Conservation (phyloP, 225 moss, liverwort and hornwort species). For the Polytrichum commune region DNA sequence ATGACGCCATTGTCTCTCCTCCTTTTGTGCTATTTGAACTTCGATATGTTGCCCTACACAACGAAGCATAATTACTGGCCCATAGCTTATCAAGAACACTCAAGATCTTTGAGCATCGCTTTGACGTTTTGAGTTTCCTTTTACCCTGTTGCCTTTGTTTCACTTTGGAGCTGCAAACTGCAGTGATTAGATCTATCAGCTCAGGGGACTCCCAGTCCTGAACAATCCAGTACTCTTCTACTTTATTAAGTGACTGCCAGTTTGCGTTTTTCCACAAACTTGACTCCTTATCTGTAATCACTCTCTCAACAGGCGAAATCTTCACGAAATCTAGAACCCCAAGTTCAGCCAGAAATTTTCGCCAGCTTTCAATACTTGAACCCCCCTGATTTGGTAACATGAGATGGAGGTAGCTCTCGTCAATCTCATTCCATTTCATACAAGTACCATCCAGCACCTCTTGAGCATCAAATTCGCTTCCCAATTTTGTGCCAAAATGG, state of each 20-base stretch:
- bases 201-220: constrained; percentile 90
- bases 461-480: constrained; percentile 47
- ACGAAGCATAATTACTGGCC: constrained; percentile 34
- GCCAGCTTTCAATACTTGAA: constrained; percentile 50
- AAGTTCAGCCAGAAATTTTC: constrained; percentile 61
- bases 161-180: constrained; percentile 22
- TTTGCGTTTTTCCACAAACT: constrained; percentile 62
- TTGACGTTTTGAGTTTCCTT: constrained; percentile 18
- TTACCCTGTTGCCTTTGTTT: constrained; percentile 12
- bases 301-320: constrained; percentile 46
- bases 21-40: constrained; percentile 19
- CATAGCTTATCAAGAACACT: constrained; percentile 69
- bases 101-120: constrained; percentile 57
- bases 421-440: constrained; percentile 78
- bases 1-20: constrained; percentile 46
- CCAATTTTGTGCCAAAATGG: constrained; percentile 74
- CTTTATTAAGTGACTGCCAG: constrained; percentile 51
- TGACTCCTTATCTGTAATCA: constrained; percentile 37
- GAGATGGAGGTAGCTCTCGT: constrained; percentile 62
- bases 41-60: constrained; percentile 38
- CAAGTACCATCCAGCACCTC: constrained; percentile 56
- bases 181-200: constrained; percentile 49
- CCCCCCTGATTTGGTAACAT: constrained; percentile 33
- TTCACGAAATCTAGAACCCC: constrained; percentile 85
- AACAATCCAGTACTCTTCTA: constrained; percentile 38